Percentiles rank a stretch among this genome's conserved stretches.
Conservation (phyloP, 331 rosid species). For the Arachis monticola region DNA sequence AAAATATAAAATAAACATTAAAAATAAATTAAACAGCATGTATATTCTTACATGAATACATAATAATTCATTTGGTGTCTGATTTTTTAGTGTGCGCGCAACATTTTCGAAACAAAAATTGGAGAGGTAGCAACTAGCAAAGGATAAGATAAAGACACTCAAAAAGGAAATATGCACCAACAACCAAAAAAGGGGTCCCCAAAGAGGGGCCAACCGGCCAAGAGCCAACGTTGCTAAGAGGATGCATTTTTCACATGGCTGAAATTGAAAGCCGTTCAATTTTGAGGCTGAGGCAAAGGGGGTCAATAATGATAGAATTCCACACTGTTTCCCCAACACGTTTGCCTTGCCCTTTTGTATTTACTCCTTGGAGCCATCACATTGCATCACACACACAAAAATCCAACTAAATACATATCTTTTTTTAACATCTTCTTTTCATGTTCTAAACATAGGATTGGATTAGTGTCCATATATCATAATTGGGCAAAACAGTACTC, state of each 20-base stretch:
- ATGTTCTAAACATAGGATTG: no score
- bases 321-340: slow-evolving; percentile 27
- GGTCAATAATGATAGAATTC: slow-evolving; percentile 10
- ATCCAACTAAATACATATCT: no score
- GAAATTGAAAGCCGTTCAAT: background rate
- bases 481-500: no score
- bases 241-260: slow-evolving; percentile 45
- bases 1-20: no score
- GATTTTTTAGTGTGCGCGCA: no score
- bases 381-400: slow-evolving; percentile 26
- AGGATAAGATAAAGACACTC: background rate
- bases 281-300: slow-evolving; percentile 11
- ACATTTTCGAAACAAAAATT: no score
- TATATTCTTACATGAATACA: no score
- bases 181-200: background rate
- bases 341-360: slow-evolving; percentile 22
- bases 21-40: no score
- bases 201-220: background rate
- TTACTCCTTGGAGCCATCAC: slow-evolving; percentile 5
- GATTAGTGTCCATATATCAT: no score
- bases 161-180: background rate
- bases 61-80: no score
- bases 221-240: background rate
- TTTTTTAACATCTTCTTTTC: no score
- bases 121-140: background rate